Base-by-base conservation (phyloP, 2,329 filamentous ascomycete species). In the Botrytis paeoniae region DNA sequence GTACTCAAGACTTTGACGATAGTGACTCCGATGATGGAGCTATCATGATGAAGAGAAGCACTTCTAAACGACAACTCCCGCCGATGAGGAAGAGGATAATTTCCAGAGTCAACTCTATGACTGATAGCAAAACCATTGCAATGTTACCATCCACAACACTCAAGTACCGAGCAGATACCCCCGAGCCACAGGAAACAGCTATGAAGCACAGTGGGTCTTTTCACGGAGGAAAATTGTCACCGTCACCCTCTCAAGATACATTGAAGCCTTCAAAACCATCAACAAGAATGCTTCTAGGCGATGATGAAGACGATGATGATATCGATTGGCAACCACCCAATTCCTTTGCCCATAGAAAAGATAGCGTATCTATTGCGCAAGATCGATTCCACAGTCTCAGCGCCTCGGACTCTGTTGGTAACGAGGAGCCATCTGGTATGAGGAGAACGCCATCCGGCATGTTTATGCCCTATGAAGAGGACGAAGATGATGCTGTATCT, bases 391-490 rank as follows among this genome's bases (percentile, higher is more conserved):
- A 76, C 43, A 74, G 63, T 60, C 74, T 80, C 71, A 73, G 79
- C 18, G 77, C 75, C 20, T 80, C 79, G 5, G 51, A 72, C 25
- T 32, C n/a, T 32, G 4, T 57, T 1, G 74, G 73, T 18, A 81
- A 80, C n/a, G 84, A 83, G 32, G 86, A 88, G 74, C 79, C 78
- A 59, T 84, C 82, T 29, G 90, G 91, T 70, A 91, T 97, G 85
- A 89, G 91, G 75, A 88, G 94, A 77, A 97, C 93, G 32, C 86
- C 90, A 69, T 96, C 93, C 57, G 94, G 94, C 77, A 97, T 97
- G 93, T 92, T 97, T 78, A 95, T 97, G 92, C 93, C 94, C 12
- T 92, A 91, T 78, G 92, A 94, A 77, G 92, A 94, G 77, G 89
- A 89, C 74, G 92, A 94, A 76, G 85, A 87, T 70, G 86, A 88